phyloP scores from a whole-genome alignment of 805 yeast species.

The Yamadazyma endophytica region DNA sequence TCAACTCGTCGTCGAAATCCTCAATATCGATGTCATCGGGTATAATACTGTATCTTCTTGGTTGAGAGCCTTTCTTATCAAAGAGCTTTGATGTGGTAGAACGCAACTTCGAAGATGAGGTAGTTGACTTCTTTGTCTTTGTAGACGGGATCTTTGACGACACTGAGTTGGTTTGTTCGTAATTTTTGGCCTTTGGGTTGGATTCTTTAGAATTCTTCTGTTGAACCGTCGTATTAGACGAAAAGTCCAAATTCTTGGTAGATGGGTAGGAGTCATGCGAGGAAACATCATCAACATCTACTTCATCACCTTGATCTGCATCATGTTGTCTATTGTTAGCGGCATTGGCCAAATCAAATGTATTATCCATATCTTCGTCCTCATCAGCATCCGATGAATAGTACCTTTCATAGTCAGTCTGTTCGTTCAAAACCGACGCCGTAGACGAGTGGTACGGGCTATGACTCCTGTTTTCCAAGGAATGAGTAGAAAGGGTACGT shows the following conservation, averaged over 20 bases:
- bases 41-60: slow-evolving; percentile 68
- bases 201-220: slow-evolving; percentile 1
- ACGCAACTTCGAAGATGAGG: slow-evolving; percentile 43
- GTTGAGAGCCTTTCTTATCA: slow-evolving; percentile 68
- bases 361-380: slow-evolving; percentile 5
- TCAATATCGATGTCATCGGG: slow-evolving; percentile 59
- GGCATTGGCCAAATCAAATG: slow-evolving; percentile 5
- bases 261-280: slow-evolving; percentile 12
- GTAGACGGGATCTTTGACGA: slow-evolving; percentile 19
- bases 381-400: slow-evolving; percentile 5
- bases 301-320: slow-evolving; percentile 18
- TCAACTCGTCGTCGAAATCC: slow-evolving; percentile 50
- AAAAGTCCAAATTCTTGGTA: slow-evolving; percentile 4
- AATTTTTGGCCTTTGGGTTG: slow-evolving; percentile 3
- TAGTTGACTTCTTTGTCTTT: slow-evolving; percentile 26
- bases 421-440: too few relatives aligned
- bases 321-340: slow-evolving; percentile 8
- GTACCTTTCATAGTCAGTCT: too few relatives aligned
- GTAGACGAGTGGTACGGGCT: too few relatives aligned
- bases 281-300: slow-evolving; percentile 15
- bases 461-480: slow-evolving; percentile 6
- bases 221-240: slow-evolving; percentile 7
- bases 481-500: slow-evolving; percentile 10
- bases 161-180: slow-evolving; percentile 7
- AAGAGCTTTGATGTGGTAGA: slow-evolving; percentile 72